Evolutionary conservation across 176 grass and related monocot species (phyloP), one percentile per base, ranked within the genome.

Genomic region (Rhynchospora breviuscula): DNA sequence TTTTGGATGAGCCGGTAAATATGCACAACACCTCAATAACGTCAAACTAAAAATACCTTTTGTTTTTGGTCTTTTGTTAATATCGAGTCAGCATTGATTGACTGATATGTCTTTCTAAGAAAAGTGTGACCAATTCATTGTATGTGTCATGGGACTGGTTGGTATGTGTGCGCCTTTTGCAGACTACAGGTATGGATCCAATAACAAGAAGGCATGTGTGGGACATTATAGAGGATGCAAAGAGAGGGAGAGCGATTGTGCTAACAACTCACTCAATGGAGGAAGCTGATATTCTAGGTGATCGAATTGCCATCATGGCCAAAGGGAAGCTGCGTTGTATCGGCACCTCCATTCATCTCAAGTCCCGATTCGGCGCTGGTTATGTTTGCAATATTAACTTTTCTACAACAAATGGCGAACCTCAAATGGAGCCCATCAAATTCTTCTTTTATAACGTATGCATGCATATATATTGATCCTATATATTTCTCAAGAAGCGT

Each of bases 181-280:
- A 98, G 95, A 94, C 95, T 68, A 94, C 92, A 75, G 95, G 95
- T 67, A 98, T 98, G 92, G 92, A 98, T 94, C 95, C 95, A 79
- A 94, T 98, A 64, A 98, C 95, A 87, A 91, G 95, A 79, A 93
- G 95, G 57, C 95, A 90, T 48, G 95, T 94, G 3, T 98, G 92
- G 95, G 92, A 94, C 81, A 98, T 98, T 72, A 98, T 98, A 65
- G 90, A 98, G 79, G 87, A 92, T 63, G 90, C 95, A 80, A 93
- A 94, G 77, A 94, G 89, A 86, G 95, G 95, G 83, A 92, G 95
- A 87, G 90, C 95, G 73, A 94, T 98, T 84, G 89, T 98, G 14
- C 88, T 98, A 84, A 94, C 95, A 46, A 98, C 95, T 52, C 95
- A 98, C 88, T 98, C 95, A 15, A 98, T 94, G 95, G 95, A 94